Conservation (phyloP, 2,329 filamentous ascomycete species). For the Fusarium agapanthi region DNA sequence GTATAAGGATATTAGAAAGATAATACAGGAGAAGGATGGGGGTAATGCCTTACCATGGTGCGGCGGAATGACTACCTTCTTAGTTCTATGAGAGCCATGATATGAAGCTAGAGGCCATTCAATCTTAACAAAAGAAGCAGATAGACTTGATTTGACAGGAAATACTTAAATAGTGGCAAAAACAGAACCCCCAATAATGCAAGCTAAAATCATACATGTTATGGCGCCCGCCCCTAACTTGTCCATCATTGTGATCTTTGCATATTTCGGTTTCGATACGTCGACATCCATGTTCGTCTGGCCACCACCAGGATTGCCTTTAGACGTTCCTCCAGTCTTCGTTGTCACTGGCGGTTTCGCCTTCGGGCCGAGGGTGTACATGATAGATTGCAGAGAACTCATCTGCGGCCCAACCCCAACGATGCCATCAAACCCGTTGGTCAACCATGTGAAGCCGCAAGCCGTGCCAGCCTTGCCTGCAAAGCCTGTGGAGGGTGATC, state of each 20-base stretch:
- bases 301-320: slow-evolving; percentile 60
- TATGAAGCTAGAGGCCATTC: not conserved
- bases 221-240: slow-evolving; percentile 64
- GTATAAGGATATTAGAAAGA: fast-evolving
- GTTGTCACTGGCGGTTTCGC: slow-evolving; percentile 58
- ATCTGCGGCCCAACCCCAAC: slow-evolving; percentile 76
- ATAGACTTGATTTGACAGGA: not conserved
- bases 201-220: slow-evolving; percentile 59
- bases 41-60: not conserved
- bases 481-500: slow-evolving; percentile 53
- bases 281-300: slow-evolving; percentile 42
- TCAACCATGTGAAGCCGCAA: slow-evolving; percentile 73
- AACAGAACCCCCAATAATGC: slow-evolving; percentile 55
- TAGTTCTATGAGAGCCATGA: not conserved
- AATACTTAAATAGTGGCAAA: not conserved
- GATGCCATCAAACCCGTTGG: slow-evolving; percentile 63
- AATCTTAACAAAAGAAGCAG: not conserved
- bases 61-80: not conserved
- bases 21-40: not conserved
- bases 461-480: slow-evolving; percentile 65
- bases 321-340: slow-evolving; percentile 66
- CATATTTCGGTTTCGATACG: slow-evolving; percentile 24
- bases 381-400: slow-evolving; percentile 70
- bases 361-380: slow-evolving; percentile 63
- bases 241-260: slow-evolving; percentile 56